Evolutionary conservation across 208 protist species (phyloP).

Genomic region (Herpetomonas samuelpessoai): DNA sequence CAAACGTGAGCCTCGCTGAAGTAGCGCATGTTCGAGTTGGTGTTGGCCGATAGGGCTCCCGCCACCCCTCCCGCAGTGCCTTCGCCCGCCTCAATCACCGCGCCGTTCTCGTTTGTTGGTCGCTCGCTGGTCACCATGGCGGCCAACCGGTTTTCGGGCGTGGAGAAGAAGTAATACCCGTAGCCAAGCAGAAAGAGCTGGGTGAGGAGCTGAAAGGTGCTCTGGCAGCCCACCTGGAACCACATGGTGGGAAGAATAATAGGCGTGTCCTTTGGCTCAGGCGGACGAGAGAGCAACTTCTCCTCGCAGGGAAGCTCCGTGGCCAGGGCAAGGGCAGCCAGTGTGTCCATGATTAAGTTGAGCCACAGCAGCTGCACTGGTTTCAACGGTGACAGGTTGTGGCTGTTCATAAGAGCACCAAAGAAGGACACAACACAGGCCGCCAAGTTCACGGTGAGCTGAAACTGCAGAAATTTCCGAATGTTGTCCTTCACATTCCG

Average conservation of each 20-base stretch:
- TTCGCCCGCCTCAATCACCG: not conserved
- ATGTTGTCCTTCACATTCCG: constrained; percentile 98
- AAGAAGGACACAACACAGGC: constrained; percentile 92
- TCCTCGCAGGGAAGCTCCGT: constrained; percentile 83
- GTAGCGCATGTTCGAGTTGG: constrained; percentile 13
- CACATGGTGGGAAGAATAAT: constrained; percentile 93
- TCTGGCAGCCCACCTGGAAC: constrained; percentile 80
- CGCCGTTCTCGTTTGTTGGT: not conserved
- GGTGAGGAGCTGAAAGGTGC: constrained; percentile 67
- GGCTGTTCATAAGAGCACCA: constrained; percentile 75
- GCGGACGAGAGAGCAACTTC: constrained; percentile 64
- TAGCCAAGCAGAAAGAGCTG: constrained; percentile 60
- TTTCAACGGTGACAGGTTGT: constrained; percentile 85
- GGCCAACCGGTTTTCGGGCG: not conserved
- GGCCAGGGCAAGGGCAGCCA: constrained; percentile 89
- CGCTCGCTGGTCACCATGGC: not conserved
- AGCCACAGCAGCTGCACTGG: constrained; percentile 93
- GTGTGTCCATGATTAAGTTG: constrained; percentile 94
- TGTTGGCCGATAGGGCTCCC: not conserved
- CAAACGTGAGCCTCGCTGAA: constrained; percentile 64
- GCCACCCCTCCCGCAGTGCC: not conserved
- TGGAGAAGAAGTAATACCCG: constrained; percentile 11
- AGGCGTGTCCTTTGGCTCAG: constrained; percentile 74
- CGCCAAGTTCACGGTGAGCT: constrained; percentile 95
- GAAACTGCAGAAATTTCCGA: constrained; percentile 98